Evolutionary conservation across 192 early-diverging fungal genomes (phyloP).

Genomic region (Coemansia sp.): DNA sequence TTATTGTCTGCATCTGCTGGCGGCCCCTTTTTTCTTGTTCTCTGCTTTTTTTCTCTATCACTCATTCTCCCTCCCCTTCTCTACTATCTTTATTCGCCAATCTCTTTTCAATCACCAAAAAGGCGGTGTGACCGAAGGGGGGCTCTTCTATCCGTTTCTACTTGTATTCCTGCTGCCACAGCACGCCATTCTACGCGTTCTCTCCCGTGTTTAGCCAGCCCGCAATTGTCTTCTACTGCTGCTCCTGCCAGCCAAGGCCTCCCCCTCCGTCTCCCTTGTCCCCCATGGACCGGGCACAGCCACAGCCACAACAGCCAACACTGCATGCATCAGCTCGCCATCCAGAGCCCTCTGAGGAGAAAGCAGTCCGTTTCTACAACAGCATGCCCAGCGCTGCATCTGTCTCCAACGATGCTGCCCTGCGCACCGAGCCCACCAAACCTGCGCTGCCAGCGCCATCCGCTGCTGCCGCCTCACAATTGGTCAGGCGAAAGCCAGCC

Average conservation of each 20-base stretch:
- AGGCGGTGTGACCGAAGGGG: neutral
- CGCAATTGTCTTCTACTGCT: slow-evolving; percentile 6
- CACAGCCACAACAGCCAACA: neutral
- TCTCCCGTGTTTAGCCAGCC: neutral
- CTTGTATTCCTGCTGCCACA: neutral
- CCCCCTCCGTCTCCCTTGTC: neutral
- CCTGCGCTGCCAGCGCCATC: slow-evolving; percentile 6
- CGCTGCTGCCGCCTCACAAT: neutral
- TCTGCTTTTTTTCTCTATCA: slow-evolving; percentile 13
- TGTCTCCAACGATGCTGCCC: neutral
- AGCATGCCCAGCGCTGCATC: neutral
- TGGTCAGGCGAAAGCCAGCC: slow-evolving; percentile 40
- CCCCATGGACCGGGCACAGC: slow-evolving; percentile 3
- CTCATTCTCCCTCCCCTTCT: slow-evolving; percentile 8
- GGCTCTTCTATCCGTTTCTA: neutral
- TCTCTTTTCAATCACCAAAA: slow-evolving; percentile 1
- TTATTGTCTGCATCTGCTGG: slow-evolving; percentile 15
- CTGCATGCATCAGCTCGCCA: neutral
- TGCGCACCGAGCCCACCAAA: slow-evolving; percentile 1
- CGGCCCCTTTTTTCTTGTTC: slow-evolving; percentile 15
- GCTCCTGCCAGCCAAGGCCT: neutral
- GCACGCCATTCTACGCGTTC: neutral
- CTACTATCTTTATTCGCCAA: neutral
- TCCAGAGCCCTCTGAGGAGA: neutral
- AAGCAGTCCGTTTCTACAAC: neutral